Percentiles rank a stretch among this genome's conserved stretches.
phyloP scores from a whole-genome alignment of 148 eudicot genomes.

The Spergularia bocconei region DNA sequence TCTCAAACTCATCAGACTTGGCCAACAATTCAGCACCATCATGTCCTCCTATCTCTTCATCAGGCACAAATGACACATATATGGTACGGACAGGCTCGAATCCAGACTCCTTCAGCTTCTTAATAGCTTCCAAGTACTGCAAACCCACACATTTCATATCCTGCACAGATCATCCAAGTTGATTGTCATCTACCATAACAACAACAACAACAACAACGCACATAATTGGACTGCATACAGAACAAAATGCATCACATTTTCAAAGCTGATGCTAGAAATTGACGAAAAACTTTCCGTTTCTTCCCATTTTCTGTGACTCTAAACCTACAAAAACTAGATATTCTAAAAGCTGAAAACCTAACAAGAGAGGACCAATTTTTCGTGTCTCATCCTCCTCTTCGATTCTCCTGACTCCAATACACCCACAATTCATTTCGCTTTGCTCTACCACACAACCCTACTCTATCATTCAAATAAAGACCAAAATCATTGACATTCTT shows the following conservation, averaged over 20 bases:
- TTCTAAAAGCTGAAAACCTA: background rate
- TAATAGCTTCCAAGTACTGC: constrained; percentile 90
- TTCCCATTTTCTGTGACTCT: too few species aligned
- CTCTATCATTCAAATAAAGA: background rate
- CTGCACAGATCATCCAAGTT: constrained; percentile 23
- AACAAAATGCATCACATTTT: background rate
- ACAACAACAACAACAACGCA: background rate
- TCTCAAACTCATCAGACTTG: constrained; percentile 51
- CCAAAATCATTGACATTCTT: background rate
- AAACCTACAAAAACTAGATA: background rate
- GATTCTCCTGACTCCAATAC: background rate
- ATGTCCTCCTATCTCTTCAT: constrained; percentile 97
- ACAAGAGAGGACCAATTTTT: constrained; percentile 7
- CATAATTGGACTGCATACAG: background rate
- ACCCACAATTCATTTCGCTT: background rate
- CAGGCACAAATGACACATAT: constrained; percentile 85
- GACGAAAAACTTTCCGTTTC: too few species aligned
- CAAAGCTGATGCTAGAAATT: background rate
- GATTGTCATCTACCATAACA: constrained; percentile 5
- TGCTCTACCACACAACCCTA: background rate
- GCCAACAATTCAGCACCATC: constrained; percentile 80
- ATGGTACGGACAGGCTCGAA: constrained; percentile 76
- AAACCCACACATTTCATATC: constrained; percentile 98
- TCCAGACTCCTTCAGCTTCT: constrained; percentile 63
- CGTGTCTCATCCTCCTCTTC: background rate